A percentile compares a stretch with the other conserved stretches of the same genome.
These are phyloP conservation scores for Aspergillus pseudoterreus DNA, from an alignment of 2,329 filamentous ascomycete species.

Conservation along the genomic window DNA sequence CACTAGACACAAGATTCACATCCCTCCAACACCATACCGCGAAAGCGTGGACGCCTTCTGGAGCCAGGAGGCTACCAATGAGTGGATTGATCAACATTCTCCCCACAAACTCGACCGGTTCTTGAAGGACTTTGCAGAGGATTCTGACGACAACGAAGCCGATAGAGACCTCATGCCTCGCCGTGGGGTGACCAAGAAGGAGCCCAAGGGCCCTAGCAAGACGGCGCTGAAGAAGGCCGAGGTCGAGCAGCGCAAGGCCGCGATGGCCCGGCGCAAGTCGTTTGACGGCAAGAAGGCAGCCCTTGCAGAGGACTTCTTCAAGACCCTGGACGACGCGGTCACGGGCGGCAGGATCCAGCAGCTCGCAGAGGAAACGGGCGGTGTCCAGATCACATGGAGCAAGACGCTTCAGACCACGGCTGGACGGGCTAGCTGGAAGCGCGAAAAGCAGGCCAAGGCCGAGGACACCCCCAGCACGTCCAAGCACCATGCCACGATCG, in stretches of 20 bases:
- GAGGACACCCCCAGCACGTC: conserved; percentile 23
- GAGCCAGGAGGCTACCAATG: conserved; percentile 49
- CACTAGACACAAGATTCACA: conserved; percentile 40
- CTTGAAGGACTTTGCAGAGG: conserved; percentile 31
- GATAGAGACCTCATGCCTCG: conserved; percentile 16
- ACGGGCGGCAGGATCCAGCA: conserved; percentile 46
- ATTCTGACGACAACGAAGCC: conserved; percentile 31
- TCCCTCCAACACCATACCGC: conserved; percentile 49
- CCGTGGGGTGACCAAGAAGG: conserved; percentile 4
- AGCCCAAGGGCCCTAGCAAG: conserved; percentile 29
- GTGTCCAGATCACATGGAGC: conserved; percentile 58
- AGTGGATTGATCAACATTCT: conserved; percentile 54
- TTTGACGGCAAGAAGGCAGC: conserved; percentile 53
- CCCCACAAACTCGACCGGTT: conserved; percentile 42
- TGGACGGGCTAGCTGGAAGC: conserved; percentile 66
- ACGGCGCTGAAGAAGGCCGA: conserved; percentile 38
- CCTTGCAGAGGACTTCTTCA: conserved; percentile 54
- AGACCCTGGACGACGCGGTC: conserved; percentile 53
- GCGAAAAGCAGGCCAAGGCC: conserved; percentile 39
- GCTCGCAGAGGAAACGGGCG: conserved; percentile 51
- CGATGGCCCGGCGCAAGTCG: conserved; percentile 41
- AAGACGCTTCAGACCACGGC: conserved; percentile 62
- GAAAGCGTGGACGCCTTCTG: conserved; percentile 54
- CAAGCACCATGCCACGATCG: conserved; percentile 69
- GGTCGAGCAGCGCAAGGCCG: conserved; percentile 34